Conservation (phyloP, 768 basidiomycete species). For the Lactarius psammicola region DNA sequence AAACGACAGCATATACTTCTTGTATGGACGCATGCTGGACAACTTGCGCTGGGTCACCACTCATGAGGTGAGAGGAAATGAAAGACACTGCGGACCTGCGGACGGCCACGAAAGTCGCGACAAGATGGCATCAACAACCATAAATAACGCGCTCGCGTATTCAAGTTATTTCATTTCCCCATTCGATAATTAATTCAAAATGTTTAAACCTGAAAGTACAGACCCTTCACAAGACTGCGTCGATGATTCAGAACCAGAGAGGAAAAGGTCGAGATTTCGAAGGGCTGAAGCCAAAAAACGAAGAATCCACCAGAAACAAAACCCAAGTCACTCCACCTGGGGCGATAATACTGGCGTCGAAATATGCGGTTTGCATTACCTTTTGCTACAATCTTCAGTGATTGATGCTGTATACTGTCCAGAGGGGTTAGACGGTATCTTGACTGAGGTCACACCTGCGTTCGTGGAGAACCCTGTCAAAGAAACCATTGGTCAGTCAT, state of each 20-base stretch:
- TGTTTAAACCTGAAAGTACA: not conserved
- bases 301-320: constrained; percentile 25
- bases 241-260: constrained; percentile 73
- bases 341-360: not conserved
- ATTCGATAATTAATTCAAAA: not conserved
- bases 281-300: constrained; percentile 29
- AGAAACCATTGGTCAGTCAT: constrained; percentile 25
- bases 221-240: constrained; percentile 36
- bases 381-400: not conserved
- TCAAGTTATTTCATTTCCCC: not conserved
- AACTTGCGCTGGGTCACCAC: constrained; percentile 30
- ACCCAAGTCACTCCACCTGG: not conserved
- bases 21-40: constrained; percentile 51
- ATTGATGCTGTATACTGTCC: not conserved
- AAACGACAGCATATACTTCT: constrained; percentile 66
- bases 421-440: not conserved
- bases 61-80: constrained; percentile 17
- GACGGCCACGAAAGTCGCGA: not conserved
- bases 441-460: not conserved
- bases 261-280: constrained; percentile 42
- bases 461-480: constrained; percentile 24
- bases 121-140: constrained; percentile 19
- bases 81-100: constrained; percentile 3
- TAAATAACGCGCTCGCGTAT: constrained; percentile 29
- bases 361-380: not conserved